Evolutionary conservation across 1,139 yeast species (phyloP).

Genomic region (Diutina pseudorugosa): DNA sequence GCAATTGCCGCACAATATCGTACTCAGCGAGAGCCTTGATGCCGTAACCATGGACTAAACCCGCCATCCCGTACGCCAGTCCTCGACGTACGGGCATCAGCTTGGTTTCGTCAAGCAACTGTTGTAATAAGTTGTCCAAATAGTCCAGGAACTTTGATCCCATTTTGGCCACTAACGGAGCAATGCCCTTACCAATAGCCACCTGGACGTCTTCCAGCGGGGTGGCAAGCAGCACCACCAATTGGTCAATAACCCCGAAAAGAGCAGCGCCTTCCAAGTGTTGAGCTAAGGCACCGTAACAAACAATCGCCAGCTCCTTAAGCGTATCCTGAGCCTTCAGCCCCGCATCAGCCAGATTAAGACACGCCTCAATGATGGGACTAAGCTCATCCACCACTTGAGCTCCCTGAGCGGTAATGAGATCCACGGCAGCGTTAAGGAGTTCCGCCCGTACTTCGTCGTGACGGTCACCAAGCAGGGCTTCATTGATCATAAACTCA

Average conservation of each 20-base stretch:
- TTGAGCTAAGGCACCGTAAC: constrained; percentile 81
- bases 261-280: constrained; percentile 69
- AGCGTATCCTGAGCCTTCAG: constrained; percentile 47
- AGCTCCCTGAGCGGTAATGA: constrained; percentile 54
- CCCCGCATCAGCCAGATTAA: constrained; percentile 31
- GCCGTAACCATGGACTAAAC: constrained; percentile 84
- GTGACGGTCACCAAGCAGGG: constrained; percentile 66
- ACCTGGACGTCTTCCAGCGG: constrained; percentile 84
- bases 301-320: constrained; percentile 56
- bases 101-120: constrained; percentile 37
- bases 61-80: constrained; percentile 93
- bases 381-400: constrained; percentile 53
- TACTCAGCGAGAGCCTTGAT: constrained; percentile 61
- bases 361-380: constrained; percentile 60
- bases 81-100: constrained; percentile 62
- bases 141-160: constrained; percentile 37
- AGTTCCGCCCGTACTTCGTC: constrained; percentile 66
- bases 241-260: constrained; percentile 49
- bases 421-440: constrained; percentile 77
- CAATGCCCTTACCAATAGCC: constrained; percentile 76
- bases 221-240: constrained; percentile 65
- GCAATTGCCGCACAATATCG: constrained; percentile 63
- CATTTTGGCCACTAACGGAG: constrained; percentile 63
- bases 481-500: constrained; percentile 44
- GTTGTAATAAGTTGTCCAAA: constrained; percentile 45